Evolutionary conservation across 768 basidiomycete genomes (phyloP), one percentile per base, ranked within the genome.

Genomic region (Paxillus rubicundulus): DNA sequence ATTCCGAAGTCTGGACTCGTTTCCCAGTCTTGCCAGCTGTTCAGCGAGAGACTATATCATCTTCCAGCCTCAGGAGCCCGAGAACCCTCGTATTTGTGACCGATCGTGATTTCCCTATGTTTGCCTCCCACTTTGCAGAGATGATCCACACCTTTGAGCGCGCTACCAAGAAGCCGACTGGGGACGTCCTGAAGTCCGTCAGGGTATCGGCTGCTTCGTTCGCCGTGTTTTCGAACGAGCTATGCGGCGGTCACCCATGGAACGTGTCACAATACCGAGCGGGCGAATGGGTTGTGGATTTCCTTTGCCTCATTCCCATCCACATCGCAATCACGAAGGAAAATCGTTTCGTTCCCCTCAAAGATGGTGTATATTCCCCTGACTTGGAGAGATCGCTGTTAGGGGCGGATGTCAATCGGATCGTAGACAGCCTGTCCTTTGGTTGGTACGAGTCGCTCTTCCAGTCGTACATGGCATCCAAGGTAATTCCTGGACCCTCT

Each of bases 371-470:
- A 1, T 68, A 64, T 24, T 80, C 79, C 0, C 51, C 72, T 0
- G 70, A 73, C 20, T 68, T 77, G 24, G 82, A 83, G 55, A 71
- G 72, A 43, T 70, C 74, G 3, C 67, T 83, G 13, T 71, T 82
- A 2, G 82, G 82, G 4, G 82, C 81, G 0, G 77, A 78, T 39
- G 74, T 83, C 18, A 72, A 67, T 43, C 70, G 70, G 36, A 77
- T 83, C 33, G 76, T 80, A 9, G 77, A 82, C 54, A 70, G 58
- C 38, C 61, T 82, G 12, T 73, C 77, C 2, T 72, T 82, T 39
- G 80, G 80, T 7, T 82, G 80, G 81, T 81, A 81, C 45, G 81
- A 82, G 57, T 76, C 76, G n/a, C 72, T 82, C 5, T 78, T 82
- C 59, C 75, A 75, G 57, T 81, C 80, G 0, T 82, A 82, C 54